These are phyloP conservation scores for Penicillium sp. DNA, from an alignment of 2,329 filamentous ascomycete species.

Conservation along the genomic window DNA sequence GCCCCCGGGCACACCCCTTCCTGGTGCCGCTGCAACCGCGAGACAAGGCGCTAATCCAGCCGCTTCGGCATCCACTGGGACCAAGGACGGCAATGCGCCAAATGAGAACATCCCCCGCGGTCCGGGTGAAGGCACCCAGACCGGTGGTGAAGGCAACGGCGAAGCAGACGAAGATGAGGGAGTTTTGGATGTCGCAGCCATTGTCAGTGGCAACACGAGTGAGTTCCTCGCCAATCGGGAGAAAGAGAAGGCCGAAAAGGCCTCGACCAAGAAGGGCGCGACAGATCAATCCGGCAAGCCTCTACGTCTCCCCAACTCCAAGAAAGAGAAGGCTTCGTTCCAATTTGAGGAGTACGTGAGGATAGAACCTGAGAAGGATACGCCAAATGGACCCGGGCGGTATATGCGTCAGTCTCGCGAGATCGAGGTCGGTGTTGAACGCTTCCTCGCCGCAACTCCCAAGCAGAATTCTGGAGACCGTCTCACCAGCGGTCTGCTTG, in stretches of 20 bases:
- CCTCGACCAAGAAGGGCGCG: conserved; percentile 46
- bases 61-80: conserved; percentile 43
- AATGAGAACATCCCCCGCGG: no score
- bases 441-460: conserved; percentile 46
- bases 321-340: conserved; percentile 52
- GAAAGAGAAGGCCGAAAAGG: conserved; percentile 55
- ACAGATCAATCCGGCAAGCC: conserved; percentile 42
- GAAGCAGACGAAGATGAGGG: conserved; percentile 58
- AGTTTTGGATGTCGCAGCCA: conserved; percentile 57
- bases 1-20: conserved; percentile 46
- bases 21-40: conserved; percentile 39
- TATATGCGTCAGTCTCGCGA: conserved; percentile 47
- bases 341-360: conserved; percentile 53
- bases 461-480: conserved; percentile 25
- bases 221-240: conserved; percentile 57
- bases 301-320: conserved; percentile 53
- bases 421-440: conserved; percentile 54
- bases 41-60: conserved; percentile 45
- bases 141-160: no score
- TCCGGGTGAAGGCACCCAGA: conserved; percentile 48
- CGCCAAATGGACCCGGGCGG: conserved; percentile 42
- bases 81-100: no score
- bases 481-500: conserved; percentile 57
- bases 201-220: conserved; percentile 55
- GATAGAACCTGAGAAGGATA: conserved; percentile 46